These are phyloP conservation scores for Leucaena leucocephala DNA, from an alignment of 306 rosid genomes.

Conservation along the genomic window DNA sequence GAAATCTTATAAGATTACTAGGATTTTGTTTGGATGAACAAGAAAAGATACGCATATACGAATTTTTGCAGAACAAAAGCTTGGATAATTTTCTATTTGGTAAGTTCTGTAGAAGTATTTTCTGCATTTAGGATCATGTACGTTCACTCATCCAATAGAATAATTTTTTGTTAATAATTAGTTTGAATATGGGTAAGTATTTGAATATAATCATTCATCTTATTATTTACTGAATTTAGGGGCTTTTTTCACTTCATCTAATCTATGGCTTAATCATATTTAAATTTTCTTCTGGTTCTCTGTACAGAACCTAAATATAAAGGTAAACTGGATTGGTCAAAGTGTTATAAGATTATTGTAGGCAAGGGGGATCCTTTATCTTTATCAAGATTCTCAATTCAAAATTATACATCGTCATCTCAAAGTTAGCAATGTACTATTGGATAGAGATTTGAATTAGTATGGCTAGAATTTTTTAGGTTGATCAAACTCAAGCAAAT, in stretches of 20 bases:
- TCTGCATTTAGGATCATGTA: neutral
- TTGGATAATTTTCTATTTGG: neutral
- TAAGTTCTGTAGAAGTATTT: neutral
- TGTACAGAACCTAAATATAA: neutral
- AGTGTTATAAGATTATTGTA: neutral
- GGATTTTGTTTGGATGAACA: neutral
- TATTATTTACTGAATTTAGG: neutral
- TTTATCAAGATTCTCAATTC: neutral
- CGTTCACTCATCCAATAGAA: too few relatives aligned
- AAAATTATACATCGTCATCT: neutral
- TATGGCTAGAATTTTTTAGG: neutral
- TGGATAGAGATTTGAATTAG: neutral
- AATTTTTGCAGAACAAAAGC: neutral
- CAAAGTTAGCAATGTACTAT: neutral
- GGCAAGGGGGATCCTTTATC: neutral
- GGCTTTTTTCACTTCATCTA: too few relatives aligned
- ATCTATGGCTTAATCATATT: too few relatives aligned
- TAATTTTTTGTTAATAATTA: neutral
- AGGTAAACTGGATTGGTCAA: neutral
- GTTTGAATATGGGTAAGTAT: neutral
- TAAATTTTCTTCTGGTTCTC: too few relatives aligned
- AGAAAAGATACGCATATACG: neutral
- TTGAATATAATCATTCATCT: neutral
- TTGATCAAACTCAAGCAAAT: neutral
- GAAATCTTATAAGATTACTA: neutral